Conservation (phyloP, 148 eudicot species). For the Spergularia bocconei region DNA sequence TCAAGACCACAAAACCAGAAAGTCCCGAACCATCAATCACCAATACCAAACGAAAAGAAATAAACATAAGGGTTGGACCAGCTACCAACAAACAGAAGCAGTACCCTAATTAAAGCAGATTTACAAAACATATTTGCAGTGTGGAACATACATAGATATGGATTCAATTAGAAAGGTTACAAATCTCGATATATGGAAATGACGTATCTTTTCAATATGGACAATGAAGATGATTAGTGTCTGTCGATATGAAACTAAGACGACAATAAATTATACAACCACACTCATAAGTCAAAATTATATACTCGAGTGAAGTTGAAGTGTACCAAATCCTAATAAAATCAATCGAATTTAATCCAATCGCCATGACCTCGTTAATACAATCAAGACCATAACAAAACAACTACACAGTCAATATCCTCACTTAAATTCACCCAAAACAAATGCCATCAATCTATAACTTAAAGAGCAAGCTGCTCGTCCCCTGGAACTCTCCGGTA, state of each 20-base stretch:
- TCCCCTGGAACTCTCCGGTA: too few relatives aligned
- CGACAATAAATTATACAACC: too few relatives aligned
- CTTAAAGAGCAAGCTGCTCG: too few relatives aligned
- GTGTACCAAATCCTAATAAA: background rate
- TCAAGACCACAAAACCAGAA: constrained; percentile 15
- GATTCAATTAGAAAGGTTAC: too few relatives aligned
- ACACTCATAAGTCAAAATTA: too few relatives aligned
- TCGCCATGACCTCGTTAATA: background rate
- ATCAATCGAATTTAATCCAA: background rate
- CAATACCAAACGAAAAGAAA: background rate
- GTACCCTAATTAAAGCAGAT: background rate
- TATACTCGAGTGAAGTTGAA: background rate
- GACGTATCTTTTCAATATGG: too few relatives aligned
- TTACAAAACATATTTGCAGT: background rate
- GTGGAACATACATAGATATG: background rate
- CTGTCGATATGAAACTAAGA: too few relatives aligned
- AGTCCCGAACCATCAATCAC: background rate
- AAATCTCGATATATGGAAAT: too few relatives aligned
- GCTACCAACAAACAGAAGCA: background rate
- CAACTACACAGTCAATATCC: background rate
- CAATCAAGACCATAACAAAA: background rate
- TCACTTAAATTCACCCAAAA: too few relatives aligned
- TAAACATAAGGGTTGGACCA: background rate
- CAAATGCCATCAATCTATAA: too few relatives aligned
- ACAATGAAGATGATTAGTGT: too few relatives aligned